Conservation (phyloP, 2,329 filamentous ascomycete species). For the Endothia cerciana region DNA sequence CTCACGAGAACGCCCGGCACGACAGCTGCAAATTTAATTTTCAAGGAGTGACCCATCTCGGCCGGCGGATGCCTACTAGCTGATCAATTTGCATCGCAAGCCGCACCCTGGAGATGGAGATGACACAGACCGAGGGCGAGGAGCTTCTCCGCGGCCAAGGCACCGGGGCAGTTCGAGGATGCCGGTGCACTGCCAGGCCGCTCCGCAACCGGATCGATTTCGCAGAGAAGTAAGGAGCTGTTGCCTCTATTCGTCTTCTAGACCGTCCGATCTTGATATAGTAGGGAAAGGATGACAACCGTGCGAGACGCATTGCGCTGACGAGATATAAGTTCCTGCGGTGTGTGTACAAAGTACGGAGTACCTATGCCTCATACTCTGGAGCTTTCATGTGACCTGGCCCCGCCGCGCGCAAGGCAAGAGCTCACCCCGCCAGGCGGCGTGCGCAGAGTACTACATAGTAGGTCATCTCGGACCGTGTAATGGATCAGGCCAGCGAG, state of each 20-base stretch:
- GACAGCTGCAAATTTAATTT: background rate
- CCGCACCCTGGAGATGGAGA: background rate
- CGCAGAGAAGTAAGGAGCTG: too few species aligned
- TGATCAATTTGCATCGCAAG: background rate
- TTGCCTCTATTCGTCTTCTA: too few species aligned
- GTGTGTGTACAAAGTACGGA: background rate
- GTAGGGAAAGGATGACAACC: too few species aligned
- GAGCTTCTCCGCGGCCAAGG: background rate
- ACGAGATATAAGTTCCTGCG: background rate
- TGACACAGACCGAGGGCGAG: background rate
- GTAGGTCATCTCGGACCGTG: background rate
- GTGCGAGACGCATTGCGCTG: too few species aligned
- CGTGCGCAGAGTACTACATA: too few species aligned
- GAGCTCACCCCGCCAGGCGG: background rate
- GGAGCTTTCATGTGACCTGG: conserved; percentile 12
- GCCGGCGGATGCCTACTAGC: background rate
- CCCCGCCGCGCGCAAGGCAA: conserved; percentile 1
- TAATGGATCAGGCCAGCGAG: background rate
- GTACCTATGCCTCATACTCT: background rate
- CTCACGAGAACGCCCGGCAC: background rate
- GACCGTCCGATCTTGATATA: too few species aligned
- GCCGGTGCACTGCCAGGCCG: too few species aligned
- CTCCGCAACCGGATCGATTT: too few species aligned
- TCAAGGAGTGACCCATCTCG: background rate
- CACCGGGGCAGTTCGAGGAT: background rate